Conservation (phyloP, 139 green algal genomes). For the Tetradesmus lagerheimii region DNA sequence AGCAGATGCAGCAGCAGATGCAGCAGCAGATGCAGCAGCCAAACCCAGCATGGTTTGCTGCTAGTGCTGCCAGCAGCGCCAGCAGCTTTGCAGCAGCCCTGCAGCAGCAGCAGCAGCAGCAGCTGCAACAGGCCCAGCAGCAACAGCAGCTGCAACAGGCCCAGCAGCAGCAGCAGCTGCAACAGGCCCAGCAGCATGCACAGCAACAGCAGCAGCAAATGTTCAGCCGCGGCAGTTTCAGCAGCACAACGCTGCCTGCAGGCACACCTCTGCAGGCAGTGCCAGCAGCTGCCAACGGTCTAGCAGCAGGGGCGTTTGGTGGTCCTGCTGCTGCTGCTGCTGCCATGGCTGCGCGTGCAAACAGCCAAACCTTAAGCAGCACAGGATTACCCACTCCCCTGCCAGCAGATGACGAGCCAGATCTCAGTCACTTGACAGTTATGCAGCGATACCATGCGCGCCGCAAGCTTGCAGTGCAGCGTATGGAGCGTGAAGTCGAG, state of each 20-base stretch:
- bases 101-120: background rate
- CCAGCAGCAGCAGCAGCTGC: conserved; percentile 17
- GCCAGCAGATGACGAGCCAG: conserved; percentile 31
- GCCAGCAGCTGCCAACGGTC: too few species aligned
- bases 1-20: conserved; percentile 6
- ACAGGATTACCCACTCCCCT: background rate
- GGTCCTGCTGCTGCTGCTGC: background rate
- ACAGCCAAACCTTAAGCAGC: conserved; percentile 17
- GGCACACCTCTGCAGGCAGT: background rate
- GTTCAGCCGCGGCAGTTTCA: background rate
- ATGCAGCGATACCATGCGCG: conserved; percentile 50
- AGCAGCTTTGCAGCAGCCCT: background rate
- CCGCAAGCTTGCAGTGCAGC: conserved; percentile 38
- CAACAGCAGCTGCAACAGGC: background rate
- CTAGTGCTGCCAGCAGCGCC: conserved; percentile 7
- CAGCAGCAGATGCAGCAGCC: background rate
- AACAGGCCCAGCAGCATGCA: background rate
- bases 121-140: background rate
- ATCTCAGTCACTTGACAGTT: conserved; percentile 37
- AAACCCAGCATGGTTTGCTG: too few species aligned
- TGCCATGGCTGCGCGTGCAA: background rate
- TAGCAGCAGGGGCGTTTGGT: background rate
- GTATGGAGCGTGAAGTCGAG: conserved; percentile 43
- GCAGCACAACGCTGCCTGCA: background rate
- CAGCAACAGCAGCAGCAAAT: background rate